phyloP scores from a whole-genome alignment of 2,329 filamentous ascomycete species.

The Clarireedia homoeocarpa region DNA sequence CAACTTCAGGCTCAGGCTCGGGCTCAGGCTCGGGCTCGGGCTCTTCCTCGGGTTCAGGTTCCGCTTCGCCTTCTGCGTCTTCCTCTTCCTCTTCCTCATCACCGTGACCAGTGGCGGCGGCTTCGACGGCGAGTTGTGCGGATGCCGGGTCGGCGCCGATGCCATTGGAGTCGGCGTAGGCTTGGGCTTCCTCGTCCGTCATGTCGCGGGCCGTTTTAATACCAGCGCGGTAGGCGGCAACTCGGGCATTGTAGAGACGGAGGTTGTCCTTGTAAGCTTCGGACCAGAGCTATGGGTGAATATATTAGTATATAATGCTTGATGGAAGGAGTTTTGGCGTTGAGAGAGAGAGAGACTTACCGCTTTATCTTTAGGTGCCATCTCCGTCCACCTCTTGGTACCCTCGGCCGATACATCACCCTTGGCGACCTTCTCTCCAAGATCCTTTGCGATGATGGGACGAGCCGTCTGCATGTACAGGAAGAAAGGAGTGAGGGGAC shows the following conservation, averaged over 20 bases:
- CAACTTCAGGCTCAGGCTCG: slow-evolving; percentile 29
- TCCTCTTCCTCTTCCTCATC: slow-evolving; percentile 25
- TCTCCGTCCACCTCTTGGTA: slow-evolving; percentile 74
- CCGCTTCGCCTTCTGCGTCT: slow-evolving; percentile 37
- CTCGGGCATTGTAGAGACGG: slow-evolving; percentile 56
- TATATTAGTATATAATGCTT: neutral
- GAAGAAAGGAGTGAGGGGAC: slow-evolving; percentile 90
- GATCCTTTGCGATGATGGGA: slow-evolving; percentile 69
- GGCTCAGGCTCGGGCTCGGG: too few relatives aligned
- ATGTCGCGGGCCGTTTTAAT: slow-evolving; percentile 52
- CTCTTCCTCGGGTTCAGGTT: slow-evolving; percentile 22
- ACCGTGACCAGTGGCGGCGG: slow-evolving; percentile 27
- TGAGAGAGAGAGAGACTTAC: slow-evolving; percentile 27
- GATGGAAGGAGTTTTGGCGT: neutral
- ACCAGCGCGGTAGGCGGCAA: slow-evolving; percentile 56
- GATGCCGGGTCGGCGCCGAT: slow-evolving; percentile 41
- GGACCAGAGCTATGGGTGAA: slow-evolving; percentile 42
- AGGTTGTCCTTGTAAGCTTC: slow-evolving; percentile 61
- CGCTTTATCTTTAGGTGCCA: slow-evolving; percentile 65
- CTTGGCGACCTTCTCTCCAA: slow-evolving; percentile 64
- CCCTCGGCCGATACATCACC: slow-evolving; percentile 85
- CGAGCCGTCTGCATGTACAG: slow-evolving; percentile 87
- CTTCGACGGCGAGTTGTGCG: slow-evolving; percentile 43
- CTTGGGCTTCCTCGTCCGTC: slow-evolving; percentile 51
- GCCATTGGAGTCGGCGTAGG: slow-evolving; percentile 51